Evolutionary conservation across 176 grass and related monocot species (phyloP), one percentile per base, ranked within the genome.

Genomic region (Neostapfia colusana): DNA sequence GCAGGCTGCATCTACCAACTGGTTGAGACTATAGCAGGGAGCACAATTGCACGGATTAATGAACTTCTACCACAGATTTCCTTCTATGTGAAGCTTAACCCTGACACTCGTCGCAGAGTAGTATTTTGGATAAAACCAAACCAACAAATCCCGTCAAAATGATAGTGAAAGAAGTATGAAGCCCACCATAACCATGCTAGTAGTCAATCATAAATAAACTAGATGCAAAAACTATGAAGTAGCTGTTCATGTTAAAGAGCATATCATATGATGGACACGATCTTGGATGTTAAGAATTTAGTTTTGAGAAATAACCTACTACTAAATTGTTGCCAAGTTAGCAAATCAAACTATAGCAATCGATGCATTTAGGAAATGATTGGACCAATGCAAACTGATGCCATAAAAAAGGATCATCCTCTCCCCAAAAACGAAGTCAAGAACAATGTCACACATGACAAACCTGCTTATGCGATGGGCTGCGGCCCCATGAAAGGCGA

Each of bases 391-490:
- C 27, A 79, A 37, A 55, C n/a, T n/a, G n/a, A n/a, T n/a, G n/a
- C n/a, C n/a, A n/a, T n/a, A n/a, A n/a, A n/a, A n/a, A n/a, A n/a
- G n/a, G n/a, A n/a, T n/a, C n/a, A 13, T 2, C 4, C 23, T 28
- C 24, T 3, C 13, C 36, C 17, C 16, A 20, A 12, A 24, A 37
- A 69, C 44, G 36, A 5, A 45, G 39, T 44, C 13, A 49, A 56
- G n/a, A 67, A 20, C 13, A 9, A 28, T 69, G 43, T 18, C 37
- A 37, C 37, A 59, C 2, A 80, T 63, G 37, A 45, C 77, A 31
- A 84, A 93, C 89, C 82, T 98, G 91, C 61, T 88, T 97, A 82
- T 97, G 86, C 38, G 89, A 79, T 74, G 95, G 91, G 74, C n/a
- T n/a, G n/a, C n/a, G n/a, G n/a, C n/a, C n/a, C n/a, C n/a, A n/a